A percentile compares a stretch with the other conserved stretches of the same genome.
Conservation (phyloP, 495 filamentous ascomycete genomes). For the Hypoxylon perforatum region DNA sequence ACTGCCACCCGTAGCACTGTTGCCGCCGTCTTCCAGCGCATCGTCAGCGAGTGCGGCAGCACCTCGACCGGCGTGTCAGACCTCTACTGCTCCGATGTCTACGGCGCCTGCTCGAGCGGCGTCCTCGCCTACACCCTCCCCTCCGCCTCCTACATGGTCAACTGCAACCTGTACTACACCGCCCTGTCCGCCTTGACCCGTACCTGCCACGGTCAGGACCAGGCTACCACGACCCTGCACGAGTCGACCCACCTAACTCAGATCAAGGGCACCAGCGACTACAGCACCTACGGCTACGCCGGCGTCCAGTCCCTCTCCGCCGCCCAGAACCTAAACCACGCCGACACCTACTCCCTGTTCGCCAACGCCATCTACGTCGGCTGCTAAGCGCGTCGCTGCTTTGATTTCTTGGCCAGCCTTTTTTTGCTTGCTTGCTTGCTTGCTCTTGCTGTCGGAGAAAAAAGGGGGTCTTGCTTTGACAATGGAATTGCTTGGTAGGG, state of each 20-base stretch:
- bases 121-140: constrained; percentile 70
- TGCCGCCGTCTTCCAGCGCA: constrained; percentile 61
- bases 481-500: constrained; percentile 1
- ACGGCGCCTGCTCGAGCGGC: constrained; percentile 61
- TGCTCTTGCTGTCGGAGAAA: constrained; percentile 1
- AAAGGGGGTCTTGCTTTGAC: constrained; percentile 8
- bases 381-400: constrained; percentile 37
- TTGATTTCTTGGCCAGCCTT: no score
- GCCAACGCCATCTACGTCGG: constrained; percentile 58
- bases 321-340: constrained; percentile 64
- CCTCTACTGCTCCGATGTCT: constrained; percentile 66
- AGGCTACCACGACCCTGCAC: constrained; percentile 69
- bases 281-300: constrained; percentile 66
- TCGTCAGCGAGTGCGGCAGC: constrained; percentile 62
- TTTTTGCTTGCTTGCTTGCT: not conserved
- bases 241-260: constrained; percentile 71
- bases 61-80: constrained; percentile 55
- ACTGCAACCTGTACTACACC: constrained; percentile 68
- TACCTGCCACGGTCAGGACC: constrained; percentile 54
- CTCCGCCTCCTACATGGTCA: constrained; percentile 62
- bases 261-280: constrained; percentile 68
- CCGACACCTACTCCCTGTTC: constrained; percentile 72
- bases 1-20: constrained; percentile 58
- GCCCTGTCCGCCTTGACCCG: constrained; percentile 37
- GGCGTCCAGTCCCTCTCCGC: constrained; percentile 57